Evolutionary conservation across 2,329 filamentous ascomycete species (phyloP).

Genomic region (Uncinocarpus reesii): DNA sequence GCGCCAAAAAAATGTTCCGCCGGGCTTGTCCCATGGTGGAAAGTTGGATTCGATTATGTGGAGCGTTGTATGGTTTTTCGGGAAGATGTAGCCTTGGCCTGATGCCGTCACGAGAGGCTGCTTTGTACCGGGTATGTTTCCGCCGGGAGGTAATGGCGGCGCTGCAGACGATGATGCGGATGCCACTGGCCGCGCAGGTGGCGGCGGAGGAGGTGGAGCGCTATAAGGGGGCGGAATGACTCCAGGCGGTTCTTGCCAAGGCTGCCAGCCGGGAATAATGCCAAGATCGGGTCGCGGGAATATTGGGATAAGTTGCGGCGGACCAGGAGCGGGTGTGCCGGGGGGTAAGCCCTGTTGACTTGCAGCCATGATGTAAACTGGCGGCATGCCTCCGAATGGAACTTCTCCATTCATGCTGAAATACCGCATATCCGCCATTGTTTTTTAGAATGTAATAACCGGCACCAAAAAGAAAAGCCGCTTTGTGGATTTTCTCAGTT

Average conservation of each 20-base stretch:
- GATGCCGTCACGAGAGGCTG: constrained; percentile 41
- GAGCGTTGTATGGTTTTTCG: constrained; percentile 48
- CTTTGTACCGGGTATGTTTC: constrained; percentile 46
- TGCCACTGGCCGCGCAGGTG: constrained; percentile 15
- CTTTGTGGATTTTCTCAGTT: too few relatives aligned
- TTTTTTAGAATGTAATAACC: neutral
- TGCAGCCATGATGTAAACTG: constrained; percentile 13
- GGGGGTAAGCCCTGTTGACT: constrained; percentile 6
- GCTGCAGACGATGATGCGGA: too few relatives aligned
- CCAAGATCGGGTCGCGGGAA: constrained; percentile 10
- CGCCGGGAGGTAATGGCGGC: constrained; percentile 40
- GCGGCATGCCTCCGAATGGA: constrained; percentile 26
- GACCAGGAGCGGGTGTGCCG: constrained; percentile 1
- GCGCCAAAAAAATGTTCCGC: constrained; percentile 36
- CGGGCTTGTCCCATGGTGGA: constrained; percentile 28
- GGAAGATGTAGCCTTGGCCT: constrained; percentile 55
- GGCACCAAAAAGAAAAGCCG: neutral
- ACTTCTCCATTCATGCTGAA: constrained; percentile 25
- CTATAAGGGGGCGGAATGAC: constrained; percentile 5
- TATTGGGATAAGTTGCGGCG: constrained; percentile 12
- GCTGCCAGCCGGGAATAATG: constrained; percentile 10
- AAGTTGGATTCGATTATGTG: constrained; percentile 45
- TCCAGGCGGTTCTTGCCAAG: constrained; percentile 10
- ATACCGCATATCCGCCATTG: constrained; percentile 19
- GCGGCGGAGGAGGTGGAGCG: neutral